A percentile compares a stretch with the other conserved stretches of the same genome.
Evolutionary conservation across 148 eudicot genomes (phyloP).

Genomic region (Suaeda aralocaspica): DNA sequence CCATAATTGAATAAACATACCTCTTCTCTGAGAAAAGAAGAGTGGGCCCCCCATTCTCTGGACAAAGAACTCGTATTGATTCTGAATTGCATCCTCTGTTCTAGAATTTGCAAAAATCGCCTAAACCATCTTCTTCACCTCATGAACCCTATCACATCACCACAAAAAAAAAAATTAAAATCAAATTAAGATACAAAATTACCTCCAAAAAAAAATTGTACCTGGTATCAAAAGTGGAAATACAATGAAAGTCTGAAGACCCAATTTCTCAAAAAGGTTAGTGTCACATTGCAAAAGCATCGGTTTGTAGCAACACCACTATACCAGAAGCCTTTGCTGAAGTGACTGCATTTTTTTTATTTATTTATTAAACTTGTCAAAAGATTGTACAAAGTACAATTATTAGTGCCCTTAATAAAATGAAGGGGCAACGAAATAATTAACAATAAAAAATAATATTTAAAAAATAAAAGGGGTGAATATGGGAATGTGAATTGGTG

Average conservation of each 20-base stretch:
- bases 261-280: slow-evolving; percentile 74
- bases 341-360: slow-evolving; percentile 61
- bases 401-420: not conserved
- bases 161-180: not conserved
- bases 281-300: slow-evolving; percentile 76
- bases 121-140: slow-evolving; percentile 96
- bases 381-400: not conserved
- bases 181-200: no score
- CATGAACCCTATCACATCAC: slow-evolving; percentile 61
- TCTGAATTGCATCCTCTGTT: slow-evolving; percentile 92
- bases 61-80: slow-evolving; percentile 89
- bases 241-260: slow-evolving; percentile 69
- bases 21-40: slow-evolving; percentile 76
- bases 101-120: slow-evolving; percentile 72
- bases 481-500: not conserved
- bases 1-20: slow-evolving; percentile 34
- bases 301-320: slow-evolving; percentile 65
- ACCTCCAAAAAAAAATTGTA: slow-evolving; percentile 16
- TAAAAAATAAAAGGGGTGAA: no score
- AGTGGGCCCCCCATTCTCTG: slow-evolving; percentile 97
- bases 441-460: not conserved
- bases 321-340: slow-evolving; percentile 76
- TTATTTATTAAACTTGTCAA: not conserved
- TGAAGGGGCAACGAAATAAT: not conserved
- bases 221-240: slow-evolving; percentile 92